phyloP scores from a whole-genome alignment of 441 rosid genomes.

The Aquilaria agallochum region DNA sequence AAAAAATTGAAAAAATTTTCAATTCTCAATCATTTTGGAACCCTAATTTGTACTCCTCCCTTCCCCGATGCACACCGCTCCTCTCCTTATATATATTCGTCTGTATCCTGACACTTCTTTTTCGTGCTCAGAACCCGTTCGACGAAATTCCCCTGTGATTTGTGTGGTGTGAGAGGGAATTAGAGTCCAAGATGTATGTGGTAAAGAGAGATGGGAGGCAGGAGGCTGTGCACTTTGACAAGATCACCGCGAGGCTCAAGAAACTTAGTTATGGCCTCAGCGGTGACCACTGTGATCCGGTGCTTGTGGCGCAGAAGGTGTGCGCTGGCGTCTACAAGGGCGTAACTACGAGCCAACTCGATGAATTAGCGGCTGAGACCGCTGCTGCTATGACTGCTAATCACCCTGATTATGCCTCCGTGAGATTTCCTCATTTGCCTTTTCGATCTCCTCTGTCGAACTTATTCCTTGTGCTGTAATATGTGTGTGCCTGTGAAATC shows the following conservation, averaged over 20 bases:
- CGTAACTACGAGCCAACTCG: slow-evolving; percentile 93
- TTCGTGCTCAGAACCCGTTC: slow-evolving; percentile 26
- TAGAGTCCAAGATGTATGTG: slow-evolving; percentile 56
- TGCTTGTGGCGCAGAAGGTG: slow-evolving; percentile 92
- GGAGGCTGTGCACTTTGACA: slow-evolving; percentile 87
- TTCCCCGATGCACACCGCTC: neutral
- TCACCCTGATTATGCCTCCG: slow-evolving; percentile 94
- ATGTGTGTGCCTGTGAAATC: neutral
- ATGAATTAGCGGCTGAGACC: slow-evolving; percentile 97
- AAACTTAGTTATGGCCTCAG: slow-evolving; percentile 94
- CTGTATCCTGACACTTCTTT: neutral
- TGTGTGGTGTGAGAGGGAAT: neutral
- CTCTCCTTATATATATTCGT: slow-evolving; percentile 7
- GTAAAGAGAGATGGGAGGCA: slow-evolving; percentile 90
- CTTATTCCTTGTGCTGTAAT: too few relatives aligned
- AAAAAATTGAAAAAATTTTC: slow-evolving; percentile 9
- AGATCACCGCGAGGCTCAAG: slow-evolving; percentile 94
- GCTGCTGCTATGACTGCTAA: slow-evolving; percentile 95
- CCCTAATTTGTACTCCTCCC: neutral
- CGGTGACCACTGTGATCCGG: slow-evolving; percentile 89
- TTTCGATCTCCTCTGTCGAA: too few relatives aligned
- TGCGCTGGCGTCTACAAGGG: slow-evolving; percentile 97
- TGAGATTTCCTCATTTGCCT: slow-evolving; percentile 23
- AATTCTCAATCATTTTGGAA: slow-evolving; percentile 12
- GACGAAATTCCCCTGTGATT: slow-evolving; percentile 27